These are phyloP conservation scores for Solanum sejunctum DNA, from an alignment of 257 asterid genomes.

Conservation along the genomic window DNA sequence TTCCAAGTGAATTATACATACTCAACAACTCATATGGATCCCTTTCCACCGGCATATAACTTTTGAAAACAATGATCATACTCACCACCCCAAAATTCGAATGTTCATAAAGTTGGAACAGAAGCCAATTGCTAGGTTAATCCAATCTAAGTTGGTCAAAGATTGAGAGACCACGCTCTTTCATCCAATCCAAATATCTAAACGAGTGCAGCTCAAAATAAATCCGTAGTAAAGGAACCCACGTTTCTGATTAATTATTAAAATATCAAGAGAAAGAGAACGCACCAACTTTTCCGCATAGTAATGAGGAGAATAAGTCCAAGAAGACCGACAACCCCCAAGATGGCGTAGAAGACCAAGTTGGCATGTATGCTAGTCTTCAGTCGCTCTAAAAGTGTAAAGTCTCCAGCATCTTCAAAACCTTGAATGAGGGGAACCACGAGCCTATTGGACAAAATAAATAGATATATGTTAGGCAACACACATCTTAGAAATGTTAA, in stretches of 20 bases:
- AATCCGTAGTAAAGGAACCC: not conserved
- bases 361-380: slow-evolving; percentile 93
- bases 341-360: slow-evolving; percentile 75
- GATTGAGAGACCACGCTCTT: not conserved
- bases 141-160: not conserved
- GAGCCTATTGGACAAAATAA: slow-evolving; percentile 50
- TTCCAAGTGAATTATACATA: not conserved
- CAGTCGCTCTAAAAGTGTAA: slow-evolving; percentile 75
- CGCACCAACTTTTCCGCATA: slow-evolving; percentile 61
- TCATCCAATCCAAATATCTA: not conserved
- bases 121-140: not conserved
- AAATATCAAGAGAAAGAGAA: slow-evolving; percentile 17
- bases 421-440: slow-evolving; percentile 98
- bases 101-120: not conserved
- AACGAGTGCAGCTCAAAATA: not conserved
- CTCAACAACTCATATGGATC: not conserved
- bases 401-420: slow-evolving; percentile 98
- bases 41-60: not conserved
- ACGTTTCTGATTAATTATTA: not conserved
- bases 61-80: not conserved
- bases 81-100: not conserved
- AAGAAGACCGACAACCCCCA: slow-evolving; percentile 85
- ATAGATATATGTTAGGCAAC: not conserved
- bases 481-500: not conserved
- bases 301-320: slow-evolving; percentile 89